Evolutionary conservation across 352 stramenopile species (phyloP), one percentile per base, ranked within the genome.

Genomic region (Globisporangium cylindrosporum): DNA sequence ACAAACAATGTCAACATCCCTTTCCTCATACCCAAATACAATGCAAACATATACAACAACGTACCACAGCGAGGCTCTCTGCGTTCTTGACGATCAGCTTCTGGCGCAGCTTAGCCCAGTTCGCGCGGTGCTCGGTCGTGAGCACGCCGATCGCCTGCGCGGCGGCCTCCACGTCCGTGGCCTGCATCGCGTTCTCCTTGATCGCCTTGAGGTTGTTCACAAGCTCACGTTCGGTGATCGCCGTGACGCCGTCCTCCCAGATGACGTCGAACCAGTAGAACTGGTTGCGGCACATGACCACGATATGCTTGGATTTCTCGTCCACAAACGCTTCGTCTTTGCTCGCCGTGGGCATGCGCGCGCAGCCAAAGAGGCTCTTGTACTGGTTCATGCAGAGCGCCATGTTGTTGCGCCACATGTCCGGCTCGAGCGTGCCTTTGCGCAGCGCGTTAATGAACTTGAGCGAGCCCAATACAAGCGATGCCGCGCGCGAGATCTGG

Each of bases 381-480:
- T 98, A 98, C 77, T 99, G 97, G 76, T 97, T 92, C 97, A 99
- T 99, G 67, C 95, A 99, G 2, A 99, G 79, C 59, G 94, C 77
- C 68, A 81, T 78, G 56, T 92, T 91, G 61, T 85, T 83, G 49
- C 83, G 76, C 81, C 95, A 97, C 58, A 92, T 86, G 78, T 98
- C 97, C 1, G 95, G 93, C 59, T 92, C 83, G 24, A 99, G 81
- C 46, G 77, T 94, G 69, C 97, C 93, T n/a, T 87, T 86, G 36
- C 90, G 87, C 36, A 99, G 65, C 27, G 93, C 87, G 32, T 90
- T 87, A 62, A 97, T 91, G 67, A 98, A 97, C 80, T 95, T 98
- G 73, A 98, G 81, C 27, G 92, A 90, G 36, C 93, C 89, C 64
- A 98, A 89, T 14, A 94, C 83, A 18, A 99, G 82, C 64, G 82